Evolutionary conservation across 1,139 yeast species (phyloP).

Genomic region (Scheffersomyces illinoinensis): DNA sequence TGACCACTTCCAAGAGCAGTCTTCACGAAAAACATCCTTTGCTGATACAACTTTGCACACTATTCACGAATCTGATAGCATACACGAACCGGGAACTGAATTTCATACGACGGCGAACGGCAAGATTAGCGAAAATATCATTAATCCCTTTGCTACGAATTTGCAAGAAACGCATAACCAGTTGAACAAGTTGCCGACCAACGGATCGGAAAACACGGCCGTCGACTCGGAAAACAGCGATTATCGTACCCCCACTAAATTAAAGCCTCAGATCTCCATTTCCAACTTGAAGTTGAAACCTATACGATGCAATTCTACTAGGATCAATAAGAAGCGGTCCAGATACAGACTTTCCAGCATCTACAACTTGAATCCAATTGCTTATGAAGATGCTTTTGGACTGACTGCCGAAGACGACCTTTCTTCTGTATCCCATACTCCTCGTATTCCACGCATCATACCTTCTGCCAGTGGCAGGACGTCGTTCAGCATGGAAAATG

Average conservation of each 20-base stretch:
- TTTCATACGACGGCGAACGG: not conserved
- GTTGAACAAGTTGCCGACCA: not conserved
- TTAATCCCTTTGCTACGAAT: not conserved
- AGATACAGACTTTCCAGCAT: conserved; percentile 40
- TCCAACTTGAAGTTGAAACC: conserved; percentile 44
- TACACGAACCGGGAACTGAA: not conserved
- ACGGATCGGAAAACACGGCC: not conserved
- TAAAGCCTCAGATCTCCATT: conserved; percentile 29
- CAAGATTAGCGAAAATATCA: not conserved
- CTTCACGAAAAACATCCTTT: not conserved
- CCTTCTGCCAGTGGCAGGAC: conserved; percentile 5
- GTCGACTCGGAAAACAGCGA: not conserved
- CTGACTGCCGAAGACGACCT: conserved; percentile 5
- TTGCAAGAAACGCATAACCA: not conserved
- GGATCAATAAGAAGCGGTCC: conserved; percentile 42
- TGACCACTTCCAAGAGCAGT: conserved; percentile 1
- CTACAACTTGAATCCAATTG: conserved; percentile 41
- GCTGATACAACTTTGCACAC: not conserved
- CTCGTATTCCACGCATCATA: conserved; percentile 1
- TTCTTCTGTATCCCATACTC: conserved; percentile 4
- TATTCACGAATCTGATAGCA: not conserved
- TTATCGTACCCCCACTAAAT: not conserved
- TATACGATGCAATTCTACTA: conserved; percentile 32
- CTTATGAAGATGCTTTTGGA: conserved; percentile 9
- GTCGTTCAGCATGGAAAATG: conserved; percentile 8